A percentile compares a stretch with the other conserved stretches of the same genome.
These are phyloP conservation scores for Colletotrichum siamense DNA, from an alignment of 2,329 filamentous ascomycete species.

Conservation along the genomic window DNA sequence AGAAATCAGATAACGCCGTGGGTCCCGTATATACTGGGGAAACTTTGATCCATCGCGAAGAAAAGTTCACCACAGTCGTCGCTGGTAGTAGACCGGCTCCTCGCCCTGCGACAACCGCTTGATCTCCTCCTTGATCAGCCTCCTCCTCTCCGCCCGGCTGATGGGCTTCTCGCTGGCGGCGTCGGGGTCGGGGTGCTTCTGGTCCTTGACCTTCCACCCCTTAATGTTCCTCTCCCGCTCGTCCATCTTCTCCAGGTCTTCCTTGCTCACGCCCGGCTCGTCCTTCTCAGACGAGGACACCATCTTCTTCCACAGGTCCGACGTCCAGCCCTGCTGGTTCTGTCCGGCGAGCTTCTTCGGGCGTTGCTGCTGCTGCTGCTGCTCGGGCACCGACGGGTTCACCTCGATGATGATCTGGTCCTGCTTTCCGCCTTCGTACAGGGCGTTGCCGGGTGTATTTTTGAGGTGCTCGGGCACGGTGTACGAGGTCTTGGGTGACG, in stretches of 20 bases:
- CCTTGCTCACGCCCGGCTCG: neutral
- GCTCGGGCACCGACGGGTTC: constrained; percentile 34
- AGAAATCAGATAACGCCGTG: constrained; percentile 2
- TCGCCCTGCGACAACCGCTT: constrained; percentile 49
- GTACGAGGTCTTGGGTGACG: constrained; percentile 46
- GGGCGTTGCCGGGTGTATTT: constrained; percentile 43
- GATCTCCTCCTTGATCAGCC: constrained; percentile 64
- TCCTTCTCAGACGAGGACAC: neutral
- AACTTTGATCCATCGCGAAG: neutral
- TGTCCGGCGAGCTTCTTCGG: constrained; percentile 19
- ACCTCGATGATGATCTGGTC: constrained; percentile 38
- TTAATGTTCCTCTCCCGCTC: constrained; percentile 23
- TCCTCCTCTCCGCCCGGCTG: constrained; percentile 58
- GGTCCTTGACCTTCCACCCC: constrained; percentile 25
- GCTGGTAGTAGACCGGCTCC: constrained; percentile 57
- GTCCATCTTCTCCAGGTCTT: constrained; percentile 28
- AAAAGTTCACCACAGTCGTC: constrained; percentile 53
- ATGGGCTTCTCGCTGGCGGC: constrained; percentile 51
- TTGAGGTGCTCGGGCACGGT: constrained; percentile 58
- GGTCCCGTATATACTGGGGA: neutral
- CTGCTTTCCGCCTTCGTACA: constrained; percentile 21
- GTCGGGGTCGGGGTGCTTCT: constrained; percentile 38
- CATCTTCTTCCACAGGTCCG: constrained; percentile 15
- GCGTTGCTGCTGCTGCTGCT: constrained; percentile 2
- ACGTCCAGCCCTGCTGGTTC: constrained; percentile 15